Percentiles rank a stretch among this genome's conserved stretches.
Conservation (phyloP, 2,329 filamentous ascomycete species). For the Ceratocystis alfenasii region DNA sequence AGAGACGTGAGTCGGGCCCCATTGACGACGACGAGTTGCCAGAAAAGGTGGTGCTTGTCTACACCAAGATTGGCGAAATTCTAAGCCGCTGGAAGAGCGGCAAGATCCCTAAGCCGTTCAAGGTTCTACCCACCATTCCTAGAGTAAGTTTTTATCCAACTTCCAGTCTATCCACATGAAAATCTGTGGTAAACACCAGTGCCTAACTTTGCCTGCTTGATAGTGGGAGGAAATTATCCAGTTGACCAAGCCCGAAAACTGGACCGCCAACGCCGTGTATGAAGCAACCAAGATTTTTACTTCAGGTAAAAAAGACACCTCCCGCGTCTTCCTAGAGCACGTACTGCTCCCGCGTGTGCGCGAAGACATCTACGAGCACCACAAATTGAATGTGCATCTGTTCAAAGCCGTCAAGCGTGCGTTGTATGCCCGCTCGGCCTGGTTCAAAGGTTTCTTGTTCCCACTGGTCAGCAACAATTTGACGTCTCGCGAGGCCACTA, state of each 20-base stretch:
- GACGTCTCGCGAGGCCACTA: constrained; percentile 86
- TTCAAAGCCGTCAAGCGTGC: constrained; percentile 90
- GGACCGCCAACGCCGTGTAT: constrained; percentile 67
- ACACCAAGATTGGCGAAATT: constrained; percentile 49
- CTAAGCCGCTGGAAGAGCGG: constrained; percentile 22
- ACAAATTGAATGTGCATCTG: constrained; percentile 89
- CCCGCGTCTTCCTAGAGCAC: constrained; percentile 74
- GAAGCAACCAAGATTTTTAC: constrained; percentile 89
- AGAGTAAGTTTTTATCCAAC: constrained; percentile 23
- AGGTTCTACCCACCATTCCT: constrained; percentile 83
- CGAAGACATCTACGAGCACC: constrained; percentile 84
- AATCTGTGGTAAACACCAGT: not conserved
- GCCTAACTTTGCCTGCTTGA: not conserved
- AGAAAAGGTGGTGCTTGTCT: constrained; percentile 86
- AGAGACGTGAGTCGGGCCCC: constrained; percentile 30
- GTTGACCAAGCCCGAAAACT: constrained; percentile 65
- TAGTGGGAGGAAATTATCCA: constrained; percentile 79
- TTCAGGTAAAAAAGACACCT: constrained; percentile 65
- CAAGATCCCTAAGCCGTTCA: constrained; percentile 87
- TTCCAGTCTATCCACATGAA: no score
- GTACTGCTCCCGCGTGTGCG: constrained; percentile 83
- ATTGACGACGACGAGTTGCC: constrained; percentile 80
- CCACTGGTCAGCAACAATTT: constrained; percentile 73
- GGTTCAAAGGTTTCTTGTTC: constrained; percentile 94
- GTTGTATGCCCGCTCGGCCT: constrained; percentile 86